phyloP scores from a whole-genome alignment of 768 basidiomycete genomes.

The Xerocomellus intermedius region DNA sequence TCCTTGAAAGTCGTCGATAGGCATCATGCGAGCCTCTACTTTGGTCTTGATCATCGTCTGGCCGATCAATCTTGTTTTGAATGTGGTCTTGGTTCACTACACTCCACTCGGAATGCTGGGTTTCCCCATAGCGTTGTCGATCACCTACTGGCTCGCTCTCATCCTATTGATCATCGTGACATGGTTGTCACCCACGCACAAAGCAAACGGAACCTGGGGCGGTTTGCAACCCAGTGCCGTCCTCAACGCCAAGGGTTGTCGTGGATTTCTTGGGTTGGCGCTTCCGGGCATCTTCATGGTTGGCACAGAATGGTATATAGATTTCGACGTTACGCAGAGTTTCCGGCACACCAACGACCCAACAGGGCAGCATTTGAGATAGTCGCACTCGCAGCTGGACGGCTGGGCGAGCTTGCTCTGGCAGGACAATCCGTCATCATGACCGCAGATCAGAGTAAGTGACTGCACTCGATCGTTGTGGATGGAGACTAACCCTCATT shows the following conservation, averaged over 20 bases:
- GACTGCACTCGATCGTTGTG: not conserved
- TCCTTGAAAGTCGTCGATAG: constrained; percentile 33
- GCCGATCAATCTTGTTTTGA: constrained; percentile 64
- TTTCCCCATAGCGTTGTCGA: constrained; percentile 62
- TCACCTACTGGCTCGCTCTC: constrained; percentile 72
- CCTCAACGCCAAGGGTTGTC: constrained; percentile 49
- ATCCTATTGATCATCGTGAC: constrained; percentile 50
- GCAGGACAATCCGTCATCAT: constrained; percentile 79
- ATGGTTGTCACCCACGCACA: constrained; percentile 50
- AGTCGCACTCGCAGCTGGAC: constrained; percentile 73
- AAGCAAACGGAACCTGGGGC: constrained; percentile 61
- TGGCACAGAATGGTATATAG: constrained; percentile 70
- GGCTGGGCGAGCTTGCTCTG: constrained; percentile 62
- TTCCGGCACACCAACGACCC: not conserved
- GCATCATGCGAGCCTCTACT: constrained; percentile 74
- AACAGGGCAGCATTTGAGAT: constrained; percentile 79
- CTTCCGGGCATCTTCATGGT: constrained; percentile 80
- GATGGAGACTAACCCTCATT: not conserved
- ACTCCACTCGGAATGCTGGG: constrained; percentile 64
- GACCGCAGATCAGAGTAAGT: constrained; percentile 71
- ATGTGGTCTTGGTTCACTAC: constrained; percentile 60
- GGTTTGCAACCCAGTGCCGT: constrained; percentile 48
- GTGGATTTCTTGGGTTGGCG: constrained; percentile 60
- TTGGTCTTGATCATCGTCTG: constrained; percentile 58
- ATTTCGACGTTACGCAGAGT: not conserved